phyloP scores from a whole-genome alignment of 202 grass and related monocot species.

The Zizania palustris region DNA sequence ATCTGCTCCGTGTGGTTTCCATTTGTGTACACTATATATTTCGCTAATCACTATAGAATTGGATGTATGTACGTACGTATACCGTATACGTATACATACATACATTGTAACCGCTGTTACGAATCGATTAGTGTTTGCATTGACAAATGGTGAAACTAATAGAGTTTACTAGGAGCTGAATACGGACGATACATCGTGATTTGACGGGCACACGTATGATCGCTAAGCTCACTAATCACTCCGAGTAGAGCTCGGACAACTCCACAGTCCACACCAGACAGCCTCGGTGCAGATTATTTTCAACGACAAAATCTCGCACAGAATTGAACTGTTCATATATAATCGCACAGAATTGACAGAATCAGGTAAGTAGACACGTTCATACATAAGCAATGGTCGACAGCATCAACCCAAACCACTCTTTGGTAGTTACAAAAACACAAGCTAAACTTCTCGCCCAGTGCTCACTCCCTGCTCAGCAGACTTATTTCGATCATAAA shows the following conservation, averaged over 20 bases:
- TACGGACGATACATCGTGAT: too few species aligned
- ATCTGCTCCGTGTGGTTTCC: too few species aligned
- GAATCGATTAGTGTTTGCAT: background rate
- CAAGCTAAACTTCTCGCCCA: background rate
- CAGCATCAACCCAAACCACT: constrained; percentile 25
- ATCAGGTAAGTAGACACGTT: background rate
- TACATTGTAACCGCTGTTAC: background rate
- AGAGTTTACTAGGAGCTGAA: background rate
- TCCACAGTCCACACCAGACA: too few species aligned
- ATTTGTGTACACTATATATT: too few species aligned
- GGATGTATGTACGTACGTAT: background rate
- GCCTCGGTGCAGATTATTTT: too few species aligned
- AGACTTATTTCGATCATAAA: constrained; percentile 21
- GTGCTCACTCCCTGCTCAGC: background rate
- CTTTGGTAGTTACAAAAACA: background rate
- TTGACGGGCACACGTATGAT: too few species aligned
- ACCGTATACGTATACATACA: background rate
- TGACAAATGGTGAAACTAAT: background rate
- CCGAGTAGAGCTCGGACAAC: too few species aligned
- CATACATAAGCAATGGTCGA: background rate
- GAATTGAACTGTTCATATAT: too few species aligned
- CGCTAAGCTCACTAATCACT: too few species aligned
- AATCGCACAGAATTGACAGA: too few species aligned
- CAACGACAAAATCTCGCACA: too few species aligned
- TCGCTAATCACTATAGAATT: background rate